Percentiles rank a stretch among this genome's conserved stretches.
phyloP scores from a whole-genome alignment of 1,139 yeast species.

The Yamadazyma dushanensis region DNA sequence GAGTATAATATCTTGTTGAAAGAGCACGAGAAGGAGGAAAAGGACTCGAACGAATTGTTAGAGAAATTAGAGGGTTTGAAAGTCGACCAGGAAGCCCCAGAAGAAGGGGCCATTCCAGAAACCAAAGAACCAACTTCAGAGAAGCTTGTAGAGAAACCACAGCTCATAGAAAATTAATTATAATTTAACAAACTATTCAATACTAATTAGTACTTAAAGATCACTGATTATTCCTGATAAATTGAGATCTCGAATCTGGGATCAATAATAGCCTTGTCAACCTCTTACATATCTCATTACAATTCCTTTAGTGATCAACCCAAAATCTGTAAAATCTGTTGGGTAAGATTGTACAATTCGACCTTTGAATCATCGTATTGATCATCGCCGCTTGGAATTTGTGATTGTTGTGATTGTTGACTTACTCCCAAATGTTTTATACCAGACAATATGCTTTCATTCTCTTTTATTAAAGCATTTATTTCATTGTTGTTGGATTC shows the following conservation, averaged over 20 bases:
- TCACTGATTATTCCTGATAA: constrained; percentile 14
- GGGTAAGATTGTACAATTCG: constrained; percentile 76
- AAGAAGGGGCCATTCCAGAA: not conserved
- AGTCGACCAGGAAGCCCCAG: constrained; percentile 3
- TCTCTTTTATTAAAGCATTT: constrained; percentile 59
- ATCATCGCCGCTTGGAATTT: constrained; percentile 25
- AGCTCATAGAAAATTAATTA: constrained; percentile 1
- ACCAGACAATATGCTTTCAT: constrained; percentile 56
- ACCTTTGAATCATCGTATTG: constrained; percentile 63
- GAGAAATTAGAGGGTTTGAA: constrained; percentile 14
- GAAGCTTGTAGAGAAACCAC: not conserved
- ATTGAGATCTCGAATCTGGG: not conserved
- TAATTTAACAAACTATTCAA: constrained; percentile 3
- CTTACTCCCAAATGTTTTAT: constrained; percentile 52
- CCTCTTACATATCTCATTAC: constrained; percentile 2
- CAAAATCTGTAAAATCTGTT: constrained; percentile 64
- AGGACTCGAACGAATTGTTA: constrained; percentile 7
- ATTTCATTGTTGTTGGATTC: constrained; percentile 83
- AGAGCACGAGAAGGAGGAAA: constrained; percentile 8
- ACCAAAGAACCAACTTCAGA: not conserved
- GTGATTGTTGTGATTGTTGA: constrained; percentile 35
- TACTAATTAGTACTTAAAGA: constrained; percentile 3
- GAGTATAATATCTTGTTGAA: constrained; percentile 24
- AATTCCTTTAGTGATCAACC: constrained; percentile 30
- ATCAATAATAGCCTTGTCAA: not conserved